These are phyloP conservation scores for Gymnopilus dilepis DNA, from an alignment of 768 basidiomycete genomes.

Conservation along the genomic window DNA sequence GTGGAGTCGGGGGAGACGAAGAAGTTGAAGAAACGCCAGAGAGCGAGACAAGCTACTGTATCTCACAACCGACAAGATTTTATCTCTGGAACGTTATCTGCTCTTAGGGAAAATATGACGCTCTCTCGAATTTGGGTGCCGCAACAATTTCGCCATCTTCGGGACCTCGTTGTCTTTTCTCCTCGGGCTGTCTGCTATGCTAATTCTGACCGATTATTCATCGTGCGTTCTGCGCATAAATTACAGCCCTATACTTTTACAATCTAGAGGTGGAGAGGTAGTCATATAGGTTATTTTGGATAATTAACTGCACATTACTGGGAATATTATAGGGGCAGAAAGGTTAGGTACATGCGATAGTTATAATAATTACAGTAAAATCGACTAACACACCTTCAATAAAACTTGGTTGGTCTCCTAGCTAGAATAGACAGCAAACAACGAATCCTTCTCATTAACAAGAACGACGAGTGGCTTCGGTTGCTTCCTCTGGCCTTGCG, in stretches of 20 bases:
- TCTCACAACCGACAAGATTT: background rate
- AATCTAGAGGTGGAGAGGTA: background rate
- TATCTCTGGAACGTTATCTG: background rate
- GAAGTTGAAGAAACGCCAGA: background rate
- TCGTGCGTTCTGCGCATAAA: background rate
- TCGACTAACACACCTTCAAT: too few species aligned
- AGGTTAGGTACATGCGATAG: too few species aligned
- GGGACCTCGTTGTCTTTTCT: background rate
- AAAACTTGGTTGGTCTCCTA: too few species aligned
- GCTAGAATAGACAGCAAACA: too few species aligned
- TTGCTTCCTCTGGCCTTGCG: too few species aligned
- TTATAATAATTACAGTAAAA: too few species aligned
- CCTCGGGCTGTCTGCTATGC: background rate
- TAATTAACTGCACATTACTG: too few species aligned
- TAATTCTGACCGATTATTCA: background rate
- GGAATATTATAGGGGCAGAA: too few species aligned
- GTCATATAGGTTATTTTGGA: constrained; percentile 3
- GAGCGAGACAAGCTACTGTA: background rate
- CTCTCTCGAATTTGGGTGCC: background rate
- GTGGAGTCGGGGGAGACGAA: background rate
- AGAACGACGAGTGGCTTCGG: too few species aligned
- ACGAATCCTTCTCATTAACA: too few species aligned
- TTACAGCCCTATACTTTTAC: background rate
- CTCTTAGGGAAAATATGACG: too few species aligned
- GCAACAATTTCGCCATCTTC: background rate